These are phyloP conservation scores for Colletotrichum truncatum DNA, from an alignment of 2,329 filamentous ascomycete species.

Conservation along the genomic window DNA sequence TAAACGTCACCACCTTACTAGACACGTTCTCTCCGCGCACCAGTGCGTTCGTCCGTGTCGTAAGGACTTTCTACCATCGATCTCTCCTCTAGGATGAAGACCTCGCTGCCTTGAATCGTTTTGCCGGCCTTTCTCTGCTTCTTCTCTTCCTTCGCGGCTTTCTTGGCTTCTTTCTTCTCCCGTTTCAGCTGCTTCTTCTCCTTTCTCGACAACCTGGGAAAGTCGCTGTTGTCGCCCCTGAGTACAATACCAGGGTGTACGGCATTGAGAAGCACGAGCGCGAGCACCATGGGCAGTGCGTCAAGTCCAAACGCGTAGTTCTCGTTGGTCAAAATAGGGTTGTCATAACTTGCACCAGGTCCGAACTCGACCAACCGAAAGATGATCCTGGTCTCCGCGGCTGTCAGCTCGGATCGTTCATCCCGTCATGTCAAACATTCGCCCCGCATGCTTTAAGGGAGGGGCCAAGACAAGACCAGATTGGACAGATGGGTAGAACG, in stretches of 20 bases:
- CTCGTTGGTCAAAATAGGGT: slow-evolving; percentile 58
- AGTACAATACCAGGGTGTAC: slow-evolving; percentile 59
- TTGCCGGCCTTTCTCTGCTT: background rate
- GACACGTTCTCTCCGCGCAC: background rate
- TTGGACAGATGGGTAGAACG: background rate
- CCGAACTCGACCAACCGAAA: slow-evolving; percentile 68
- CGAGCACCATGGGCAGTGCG: slow-evolving; percentile 64
- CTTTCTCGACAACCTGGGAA: slow-evolving; percentile 49
- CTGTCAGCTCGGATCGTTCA: slow-evolving; percentile 26
- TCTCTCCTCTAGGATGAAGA: background rate
- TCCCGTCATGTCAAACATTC: slow-evolving; percentile 14
- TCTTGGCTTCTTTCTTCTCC: slow-evolving; percentile 41
- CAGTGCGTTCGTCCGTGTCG: slow-evolving; percentile 9
- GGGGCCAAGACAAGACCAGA: no score
- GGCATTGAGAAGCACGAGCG: slow-evolving; percentile 49
- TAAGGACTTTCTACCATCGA: background rate
- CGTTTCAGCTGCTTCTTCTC: slow-evolving; percentile 54
- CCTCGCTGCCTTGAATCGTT: background rate
- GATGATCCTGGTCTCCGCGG: slow-evolving; percentile 61
- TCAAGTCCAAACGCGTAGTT: slow-evolving; percentile 61
- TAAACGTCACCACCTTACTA: background rate
- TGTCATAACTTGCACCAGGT: slow-evolving; percentile 50
- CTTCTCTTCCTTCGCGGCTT: slow-evolving; percentile 1
- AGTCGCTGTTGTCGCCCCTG: slow-evolving; percentile 53
- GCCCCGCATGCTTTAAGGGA: background rate